Evolutionary conservation across 148 eudicot species (phyloP), one percentile per base, ranked within the genome.

Genomic region (Rhododendron molle): DNA sequence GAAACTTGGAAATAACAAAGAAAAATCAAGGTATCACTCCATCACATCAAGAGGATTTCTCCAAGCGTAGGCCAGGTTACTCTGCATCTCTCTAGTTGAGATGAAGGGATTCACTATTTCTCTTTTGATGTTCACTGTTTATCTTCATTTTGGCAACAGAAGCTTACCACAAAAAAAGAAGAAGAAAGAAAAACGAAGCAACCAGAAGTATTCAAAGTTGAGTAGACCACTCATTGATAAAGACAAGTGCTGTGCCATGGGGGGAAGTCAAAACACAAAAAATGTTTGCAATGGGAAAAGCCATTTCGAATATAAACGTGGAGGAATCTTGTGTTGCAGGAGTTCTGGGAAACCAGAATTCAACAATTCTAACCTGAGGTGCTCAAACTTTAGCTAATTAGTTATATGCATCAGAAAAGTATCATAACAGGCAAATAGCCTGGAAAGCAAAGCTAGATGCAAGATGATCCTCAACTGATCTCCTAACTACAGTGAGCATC

Each of bases 211-310:
- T 62, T 62, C 23, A n/a, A 82, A 65, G 76, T 49, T 26, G 26
- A 82, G 76, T 65, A 81, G 49, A 81, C 36, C 56, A 82, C 32
- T 9, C 23, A 65, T 62, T 62, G 73, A 82, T 82, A 16, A 82
- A 82, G 74, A 65, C 38, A 40, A 20, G 40, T 28, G 43, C 13
- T 16, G 65, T 50, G 50, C 54, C 30, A 49, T 3, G 32, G 11
- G 82, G n/a, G 20, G 5, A 49, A 80, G 18, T 76, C 26, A 46
- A 3, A 30, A 34, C 4, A 79, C 3, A 49, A 79, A 32, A 14
- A 79, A 49, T 3, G 52, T 79, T 26, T 8, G 28, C 60, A 49
- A 49, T n/a, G 9, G 58, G 60, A 79, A 18, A 79, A 49, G 56
- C 21, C 81, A 44, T 78, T 80, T 80, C 32, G n/a, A 78, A 5